A percentile compares a stretch with the other conserved stretches of the same genome.
These are phyloP conservation scores for Coemansia asiatica DNA, from an alignment of 192 early-diverging fungal species.

Conservation along the genomic window DNA sequence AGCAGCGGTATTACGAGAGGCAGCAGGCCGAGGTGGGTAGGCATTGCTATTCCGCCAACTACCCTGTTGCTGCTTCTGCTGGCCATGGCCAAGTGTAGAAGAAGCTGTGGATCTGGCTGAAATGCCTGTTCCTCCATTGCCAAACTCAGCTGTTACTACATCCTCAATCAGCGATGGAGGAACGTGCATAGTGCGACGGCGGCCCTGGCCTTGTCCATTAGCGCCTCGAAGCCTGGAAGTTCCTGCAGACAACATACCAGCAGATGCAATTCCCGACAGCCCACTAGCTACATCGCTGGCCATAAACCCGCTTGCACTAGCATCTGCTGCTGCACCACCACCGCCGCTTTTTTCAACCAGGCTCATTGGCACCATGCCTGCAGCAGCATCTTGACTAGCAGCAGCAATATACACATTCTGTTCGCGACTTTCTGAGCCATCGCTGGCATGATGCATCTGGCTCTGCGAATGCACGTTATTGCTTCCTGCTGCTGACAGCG, in stretches of 20 bases:
- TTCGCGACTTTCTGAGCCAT: neutral
- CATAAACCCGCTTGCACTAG: neutral
- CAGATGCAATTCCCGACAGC: neutral
- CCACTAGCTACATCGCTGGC: neutral
- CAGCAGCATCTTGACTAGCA: conserved; percentile 14
- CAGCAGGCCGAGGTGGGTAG: conserved; percentile 17
- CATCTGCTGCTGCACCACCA: conserved; percentile 10
- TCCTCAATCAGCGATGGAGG: conserved; percentile 48
- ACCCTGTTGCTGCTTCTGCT: conserved; percentile 5
- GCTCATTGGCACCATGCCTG: conserved; percentile 34
- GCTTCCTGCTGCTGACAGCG: neutral
- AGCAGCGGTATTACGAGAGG: neutral
- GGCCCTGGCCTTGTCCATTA: conserved; percentile 11
- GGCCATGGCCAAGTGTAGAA: neutral
- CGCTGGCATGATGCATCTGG: conserved; percentile 1
- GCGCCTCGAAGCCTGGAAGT: neutral
- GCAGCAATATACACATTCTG: neutral
- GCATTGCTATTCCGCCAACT: conserved; percentile 7
- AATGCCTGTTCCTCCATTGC: neutral
- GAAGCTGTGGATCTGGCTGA: neutral
- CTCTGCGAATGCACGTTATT: conserved; percentile 5
- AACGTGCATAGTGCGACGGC: conserved; percentile 52
- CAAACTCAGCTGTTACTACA: conserved; percentile 38
- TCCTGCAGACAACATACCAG: neutral
- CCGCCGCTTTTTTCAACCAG: conserved; percentile 22